Evolutionary conservation across 768 basidiomycete genomes (phyloP).

Genomic region (Termitomyces eurrhizus): DNA sequence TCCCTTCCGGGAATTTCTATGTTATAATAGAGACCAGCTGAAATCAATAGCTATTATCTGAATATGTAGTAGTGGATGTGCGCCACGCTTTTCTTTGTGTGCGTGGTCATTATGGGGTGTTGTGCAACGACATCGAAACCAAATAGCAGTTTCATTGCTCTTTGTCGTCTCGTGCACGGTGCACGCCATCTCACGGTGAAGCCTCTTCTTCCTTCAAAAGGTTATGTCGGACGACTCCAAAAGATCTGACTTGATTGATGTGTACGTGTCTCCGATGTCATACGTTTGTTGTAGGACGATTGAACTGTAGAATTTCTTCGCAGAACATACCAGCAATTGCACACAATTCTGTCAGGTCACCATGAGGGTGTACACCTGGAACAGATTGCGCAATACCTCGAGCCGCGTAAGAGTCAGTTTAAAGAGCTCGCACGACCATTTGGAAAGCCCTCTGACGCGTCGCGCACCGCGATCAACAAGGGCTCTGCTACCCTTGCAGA

Average conservation of each 20-base stretch:
- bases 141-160: background rate
- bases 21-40: background rate
- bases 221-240: constrained; percentile 47
- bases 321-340: constrained; percentile 65
- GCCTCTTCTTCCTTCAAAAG: background rate
- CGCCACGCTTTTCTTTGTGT: background rate
- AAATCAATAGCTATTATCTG: background rate
- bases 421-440: constrained; percentile 60
- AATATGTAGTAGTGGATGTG: background rate
- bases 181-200: background rate
- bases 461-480: constrained; percentile 60
- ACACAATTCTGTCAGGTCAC: constrained; percentile 53
- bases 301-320: background rate
- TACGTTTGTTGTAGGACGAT: background rate
- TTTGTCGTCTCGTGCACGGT: background rate
- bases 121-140: background rate
- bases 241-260: constrained; percentile 69
- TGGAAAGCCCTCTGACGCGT: constrained; percentile 63
- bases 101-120: background rate
- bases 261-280: constrained; percentile 38
- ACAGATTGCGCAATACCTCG: constrained; percentile 56
- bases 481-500: constrained; percentile 69
- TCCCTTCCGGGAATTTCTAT: background rate
- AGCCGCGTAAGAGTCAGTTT: constrained; percentile 54
- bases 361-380: constrained; percentile 56